Base-by-base conservation (phyloP, 2,329 filamentous ascomycete genomes). In the Beauveria varroae region DNA sequence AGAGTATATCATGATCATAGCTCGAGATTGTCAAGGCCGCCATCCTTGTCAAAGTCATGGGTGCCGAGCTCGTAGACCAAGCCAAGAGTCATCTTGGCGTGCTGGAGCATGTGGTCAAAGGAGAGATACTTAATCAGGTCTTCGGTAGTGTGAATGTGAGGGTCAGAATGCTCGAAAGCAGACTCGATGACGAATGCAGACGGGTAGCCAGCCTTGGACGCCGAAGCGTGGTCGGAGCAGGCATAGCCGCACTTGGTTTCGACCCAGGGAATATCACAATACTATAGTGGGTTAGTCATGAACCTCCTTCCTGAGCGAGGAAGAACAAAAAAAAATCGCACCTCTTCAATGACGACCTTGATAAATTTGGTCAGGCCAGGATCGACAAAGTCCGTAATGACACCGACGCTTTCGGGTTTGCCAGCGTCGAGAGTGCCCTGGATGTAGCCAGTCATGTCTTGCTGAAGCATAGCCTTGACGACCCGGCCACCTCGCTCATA, bases 381-480 rank as follows among this genome's bases (percentile, higher is more conserved):
- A 72, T 97, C 89, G 50, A 98, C 93, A 68, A 83, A 97, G 75
- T 98, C 93, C 5, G 90, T 92, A 69, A 98, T 96, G 57, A 98
- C 90, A 49, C 93, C 93, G 3, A 98, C 90, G 51, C 86, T 88
- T 79, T 97, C 93, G 5, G 86, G 83, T 74, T 90, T 81, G 63
- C 92, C 92, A 3, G 90, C 88, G 66, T 95, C 89, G 22, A 95
- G 77, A 0, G 92, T 96, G 69, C 87, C 87, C 72, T 93, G 86
- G 5, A 92, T 83, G 72, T 89, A 97, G 20, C 93, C 93, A 1
- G 91, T 96, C 93, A 98, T 98, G 75, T 98, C 93, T 76, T 98
- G 93, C 78, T 98, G 93, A 60, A 98, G 84, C 95, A 98, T 98
- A 40, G 93, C 93, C 77, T 93, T 96, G 73, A 98, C 82, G 66